phyloP scores from a whole-genome alignment of 768 basidiomycete genomes.

The Rhodotorula taiwanensis region DNA sequence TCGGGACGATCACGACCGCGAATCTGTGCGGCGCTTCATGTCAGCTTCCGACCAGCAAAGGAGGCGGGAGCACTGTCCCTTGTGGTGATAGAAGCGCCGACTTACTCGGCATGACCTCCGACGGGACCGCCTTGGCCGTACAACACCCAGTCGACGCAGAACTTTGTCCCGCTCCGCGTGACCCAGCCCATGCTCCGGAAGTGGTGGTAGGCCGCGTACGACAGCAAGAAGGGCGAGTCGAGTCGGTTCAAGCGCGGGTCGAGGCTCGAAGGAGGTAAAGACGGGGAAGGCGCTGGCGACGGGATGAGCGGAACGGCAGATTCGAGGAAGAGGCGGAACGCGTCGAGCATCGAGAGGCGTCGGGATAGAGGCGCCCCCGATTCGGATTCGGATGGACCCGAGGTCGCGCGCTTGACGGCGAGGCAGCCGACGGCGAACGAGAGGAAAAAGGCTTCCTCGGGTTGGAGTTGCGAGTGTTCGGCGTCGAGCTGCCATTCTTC shows the following conservation, averaged over 20 bases:
- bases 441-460: slow-evolving; percentile 44
- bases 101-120: slow-evolving; percentile 91
- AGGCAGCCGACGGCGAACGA: slow-evolving; percentile 36
- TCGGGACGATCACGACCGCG: slow-evolving; percentile 79
- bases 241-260: slow-evolving; percentile 28
- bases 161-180: slow-evolving; percentile 90
- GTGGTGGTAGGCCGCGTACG: slow-evolving; percentile 88
- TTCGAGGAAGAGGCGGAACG: slow-evolving; percentile 27
- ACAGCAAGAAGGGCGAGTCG: slow-evolving; percentile 65
- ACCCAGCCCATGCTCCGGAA: slow-evolving; percentile 96
- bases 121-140: slow-evolving; percentile 76
- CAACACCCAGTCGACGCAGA: slow-evolving; percentile 88
- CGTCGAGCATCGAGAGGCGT: slow-evolving; percentile 23
- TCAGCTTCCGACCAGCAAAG: too few relatives aligned
- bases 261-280: neutral
- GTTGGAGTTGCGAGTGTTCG: slow-evolving; percentile 42
- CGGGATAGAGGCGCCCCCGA: neutral
- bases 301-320: slow-evolving; percentile 11
- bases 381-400: neutral
- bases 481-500: slow-evolving; percentile 34
- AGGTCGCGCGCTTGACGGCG: slow-evolving; percentile 3
- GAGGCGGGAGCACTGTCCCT: too few relatives aligned
- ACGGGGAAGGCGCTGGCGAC: neutral
- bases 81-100: too few relatives aligned
- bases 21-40: slow-evolving; percentile 55